Conservation (phyloP, 805 yeast genomes). For the Barnettozyma wickerhamii region DNA sequence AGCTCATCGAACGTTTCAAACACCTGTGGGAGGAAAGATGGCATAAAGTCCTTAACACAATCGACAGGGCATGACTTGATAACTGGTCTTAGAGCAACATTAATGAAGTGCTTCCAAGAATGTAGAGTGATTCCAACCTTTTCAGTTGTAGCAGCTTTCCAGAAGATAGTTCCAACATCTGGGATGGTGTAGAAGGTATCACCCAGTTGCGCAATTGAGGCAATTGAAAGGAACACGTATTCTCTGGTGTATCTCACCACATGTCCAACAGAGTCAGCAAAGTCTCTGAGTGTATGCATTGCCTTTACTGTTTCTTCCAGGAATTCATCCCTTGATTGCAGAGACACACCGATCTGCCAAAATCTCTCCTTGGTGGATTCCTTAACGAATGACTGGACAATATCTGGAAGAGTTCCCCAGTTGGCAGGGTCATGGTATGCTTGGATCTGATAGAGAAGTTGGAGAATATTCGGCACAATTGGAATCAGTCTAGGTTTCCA, state of each 20-base stretch:
- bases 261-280: conserved; percentile 97
- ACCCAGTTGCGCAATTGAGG: conserved; percentile 85
- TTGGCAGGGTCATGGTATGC: conserved; percentile 92
- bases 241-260: conserved; percentile 93
- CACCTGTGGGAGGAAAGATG: conserved; percentile 72
- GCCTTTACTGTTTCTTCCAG: conserved; percentile 93
- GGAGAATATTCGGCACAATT: conserved; percentile 85
- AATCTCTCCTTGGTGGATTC: conserved; percentile 89
- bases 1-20: conserved; percentile 68
- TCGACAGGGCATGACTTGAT: conserved; percentile 83
- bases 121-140: conserved; percentile 86
- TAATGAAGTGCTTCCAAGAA: conserved; percentile 96
- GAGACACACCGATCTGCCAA: conserved; percentile 98
- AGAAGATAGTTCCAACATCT: conserved; percentile 65
- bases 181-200: conserved; percentile 87
- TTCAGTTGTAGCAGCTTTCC: conserved; percentile 75
- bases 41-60: conserved; percentile 64
- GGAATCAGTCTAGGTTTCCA: conserved; percentile 96
- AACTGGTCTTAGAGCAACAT: conserved; percentile 80
- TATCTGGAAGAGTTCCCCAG: conserved; percentile 83
- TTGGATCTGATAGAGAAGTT: conserved; percentile 83
- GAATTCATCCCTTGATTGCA: conserved; percentile 89
- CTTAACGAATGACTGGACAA: conserved; percentile 88
- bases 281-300: conserved; percentile 87
- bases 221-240: conserved; percentile 86